phyloP scores from a whole-genome alignment of 495 filamentous ascomycete species.

The Penicillium parvum region DNA sequence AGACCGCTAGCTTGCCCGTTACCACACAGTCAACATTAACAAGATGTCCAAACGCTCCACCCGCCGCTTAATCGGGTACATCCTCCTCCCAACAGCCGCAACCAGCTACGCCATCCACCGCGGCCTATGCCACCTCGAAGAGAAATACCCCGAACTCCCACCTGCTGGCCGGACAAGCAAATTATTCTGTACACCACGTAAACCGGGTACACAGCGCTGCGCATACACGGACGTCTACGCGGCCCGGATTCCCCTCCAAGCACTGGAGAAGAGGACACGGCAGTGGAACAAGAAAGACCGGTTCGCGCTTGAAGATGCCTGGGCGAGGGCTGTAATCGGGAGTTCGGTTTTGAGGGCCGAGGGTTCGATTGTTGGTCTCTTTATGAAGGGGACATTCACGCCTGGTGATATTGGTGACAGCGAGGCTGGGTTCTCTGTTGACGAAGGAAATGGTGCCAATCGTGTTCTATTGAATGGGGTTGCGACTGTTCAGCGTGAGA shows the following conservation, averaged over 20 bases:
- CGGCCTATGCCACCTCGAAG: slow-evolving; percentile 25
- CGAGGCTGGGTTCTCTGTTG: slow-evolving; percentile 3
- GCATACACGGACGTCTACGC: slow-evolving; percentile 33
- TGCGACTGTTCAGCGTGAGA: slow-evolving; percentile 14
- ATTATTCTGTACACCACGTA: slow-evolving; percentile 12
- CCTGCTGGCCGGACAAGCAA: slow-evolving; percentile 14
- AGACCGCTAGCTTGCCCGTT: too few species aligned
- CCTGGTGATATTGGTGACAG: slow-evolving; percentile 23
- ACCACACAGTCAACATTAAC: too few species aligned
- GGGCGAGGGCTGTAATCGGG: slow-evolving; percentile 24
- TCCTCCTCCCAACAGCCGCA: slow-evolving; percentile 13
- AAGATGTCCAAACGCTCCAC: slow-evolving; percentile 17
- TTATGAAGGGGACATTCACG: slow-evolving; percentile 3
- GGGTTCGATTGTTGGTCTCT: slow-evolving; percentile 19
- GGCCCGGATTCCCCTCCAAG: slow-evolving; percentile 20
- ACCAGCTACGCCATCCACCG: slow-evolving; percentile 21
- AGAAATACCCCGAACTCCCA: slow-evolving; percentile 26
- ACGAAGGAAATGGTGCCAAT: slow-evolving; percentile 4
- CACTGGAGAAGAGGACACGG: slow-evolving; percentile 7
- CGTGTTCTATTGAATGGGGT: slow-evolving; percentile 21
- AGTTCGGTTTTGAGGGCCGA: slow-evolving; percentile 20
- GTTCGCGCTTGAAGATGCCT: slow-evolving; percentile 20
- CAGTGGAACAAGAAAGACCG: neutral
- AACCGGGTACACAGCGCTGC: slow-evolving; percentile 18
- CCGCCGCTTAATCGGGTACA: slow-evolving; percentile 10